These are phyloP conservation scores for Colletotrichum sp. DNA, from an alignment of 2,329 filamentous ascomycete species.

Conservation along the genomic window DNA sequence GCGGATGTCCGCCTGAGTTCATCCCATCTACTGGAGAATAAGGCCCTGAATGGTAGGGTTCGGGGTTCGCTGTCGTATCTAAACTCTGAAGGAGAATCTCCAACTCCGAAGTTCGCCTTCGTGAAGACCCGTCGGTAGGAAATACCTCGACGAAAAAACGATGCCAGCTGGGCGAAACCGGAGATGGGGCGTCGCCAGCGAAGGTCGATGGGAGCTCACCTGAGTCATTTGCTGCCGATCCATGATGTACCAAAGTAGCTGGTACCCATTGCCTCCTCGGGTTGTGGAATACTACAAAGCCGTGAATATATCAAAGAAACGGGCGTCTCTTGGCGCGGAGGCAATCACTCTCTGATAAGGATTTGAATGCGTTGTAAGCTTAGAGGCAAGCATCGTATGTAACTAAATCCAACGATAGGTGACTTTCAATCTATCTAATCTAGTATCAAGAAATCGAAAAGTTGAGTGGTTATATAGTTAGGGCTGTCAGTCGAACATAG, in stretches of 20 bases:
- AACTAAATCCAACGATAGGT: background rate
- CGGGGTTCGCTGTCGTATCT: background rate
- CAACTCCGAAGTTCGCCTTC: background rate
- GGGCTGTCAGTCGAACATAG: constrained; percentile 1
- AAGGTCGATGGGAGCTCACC: background rate
- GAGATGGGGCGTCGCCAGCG: background rate
- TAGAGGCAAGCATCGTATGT: background rate
- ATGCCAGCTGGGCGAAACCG: background rate
- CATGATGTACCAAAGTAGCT: background rate
- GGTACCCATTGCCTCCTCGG: background rate
- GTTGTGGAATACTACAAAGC: background rate
- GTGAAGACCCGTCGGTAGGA: background rate
- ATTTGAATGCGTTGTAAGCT: background rate
- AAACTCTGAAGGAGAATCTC: background rate
- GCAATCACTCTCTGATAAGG: background rate
- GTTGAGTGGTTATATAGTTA: background rate
- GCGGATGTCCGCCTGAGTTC: background rate
- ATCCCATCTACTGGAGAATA: background rate
- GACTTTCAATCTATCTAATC: background rate
- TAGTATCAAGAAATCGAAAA: background rate
- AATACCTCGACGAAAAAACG: background rate
- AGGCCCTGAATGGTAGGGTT: background rate
- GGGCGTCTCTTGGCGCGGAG: background rate
- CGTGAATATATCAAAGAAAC: background rate
- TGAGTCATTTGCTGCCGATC: background rate